These are phyloP conservation scores for Umbelopsis sp. DNA, from an alignment of 371 early-diverging fungal species.

Conservation along the genomic window DNA sequence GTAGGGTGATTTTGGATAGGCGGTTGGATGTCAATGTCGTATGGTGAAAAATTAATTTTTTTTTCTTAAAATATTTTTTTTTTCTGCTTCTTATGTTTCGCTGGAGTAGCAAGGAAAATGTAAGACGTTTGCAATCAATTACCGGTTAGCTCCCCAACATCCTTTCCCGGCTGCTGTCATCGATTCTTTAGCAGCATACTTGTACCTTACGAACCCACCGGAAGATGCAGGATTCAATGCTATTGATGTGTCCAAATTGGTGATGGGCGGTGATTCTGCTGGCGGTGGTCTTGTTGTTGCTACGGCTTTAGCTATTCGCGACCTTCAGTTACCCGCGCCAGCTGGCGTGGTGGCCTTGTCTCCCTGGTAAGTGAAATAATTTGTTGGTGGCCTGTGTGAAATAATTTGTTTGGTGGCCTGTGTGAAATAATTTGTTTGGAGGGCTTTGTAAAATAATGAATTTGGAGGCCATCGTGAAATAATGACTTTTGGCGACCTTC, in stretches of 20 bases:
- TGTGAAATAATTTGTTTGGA: no score
- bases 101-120: constrained; percentile 23
- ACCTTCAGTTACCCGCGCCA: constrained; percentile 53
- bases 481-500: constrained; percentile 24
- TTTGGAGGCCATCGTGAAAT: no score
- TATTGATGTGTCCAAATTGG: constrained; percentile 65
- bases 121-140: constrained; percentile 61
- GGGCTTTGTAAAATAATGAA: no score
- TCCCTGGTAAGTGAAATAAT: constrained; percentile 43
- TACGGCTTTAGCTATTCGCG: constrained; percentile 54
- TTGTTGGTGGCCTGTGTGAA: no score
- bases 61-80: no score
- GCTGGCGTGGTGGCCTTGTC: constrained; percentile 51
- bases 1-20: constrained; percentile 26
- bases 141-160: constrained; percentile 83
- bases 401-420: no score
- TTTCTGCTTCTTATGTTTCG: no score
- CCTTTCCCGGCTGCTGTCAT: constrained; percentile 85
- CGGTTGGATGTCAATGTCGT: no score
- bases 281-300: constrained; percentile 68
- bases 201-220: constrained; percentile 65
- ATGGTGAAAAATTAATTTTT: no score
- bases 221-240: constrained; percentile 41
- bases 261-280: constrained; percentile 84
- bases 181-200: constrained; percentile 78